Evolutionary conservation across 371 early-diverging fungal species (phyloP).

Genomic region (Encephalitozoon hellem): DNA sequence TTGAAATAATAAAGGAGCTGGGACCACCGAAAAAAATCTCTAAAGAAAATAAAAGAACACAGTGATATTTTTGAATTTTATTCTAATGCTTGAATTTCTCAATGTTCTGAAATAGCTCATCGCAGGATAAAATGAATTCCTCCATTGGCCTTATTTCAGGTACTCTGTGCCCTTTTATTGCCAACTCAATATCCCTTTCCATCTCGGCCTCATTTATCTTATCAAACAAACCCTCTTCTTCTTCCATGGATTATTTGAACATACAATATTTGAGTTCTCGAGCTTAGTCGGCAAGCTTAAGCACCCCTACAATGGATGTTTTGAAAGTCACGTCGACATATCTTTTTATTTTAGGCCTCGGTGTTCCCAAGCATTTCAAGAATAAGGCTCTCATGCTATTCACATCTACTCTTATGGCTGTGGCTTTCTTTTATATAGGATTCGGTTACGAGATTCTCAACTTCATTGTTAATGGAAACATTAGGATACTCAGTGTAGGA

Average conservation of each 20-base stretch:
- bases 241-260: background rate
- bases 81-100: background rate
- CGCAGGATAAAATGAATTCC: background rate
- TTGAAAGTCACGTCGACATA: background rate
- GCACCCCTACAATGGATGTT: background rate
- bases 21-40: background rate
- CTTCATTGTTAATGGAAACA: background rate
- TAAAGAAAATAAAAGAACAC: background rate
- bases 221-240: background rate
- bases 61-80: background rate
- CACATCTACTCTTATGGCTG: background rate
- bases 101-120: background rate
- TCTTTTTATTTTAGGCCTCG: background rate
- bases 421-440: background rate
- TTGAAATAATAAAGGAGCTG: conserved; percentile 8
- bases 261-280: background rate
- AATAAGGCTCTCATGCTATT: background rate
- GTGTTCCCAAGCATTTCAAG: background rate
- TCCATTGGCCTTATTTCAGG: background rate
- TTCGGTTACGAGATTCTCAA: background rate
- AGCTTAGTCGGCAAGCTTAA: background rate
- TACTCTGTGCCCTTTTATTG: background rate
- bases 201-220: background rate
- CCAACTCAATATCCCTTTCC: background rate
- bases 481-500: background rate